Conservation (phyloP, 176 grass and related monocot species). For the Tillandsia leiboldiana region DNA sequence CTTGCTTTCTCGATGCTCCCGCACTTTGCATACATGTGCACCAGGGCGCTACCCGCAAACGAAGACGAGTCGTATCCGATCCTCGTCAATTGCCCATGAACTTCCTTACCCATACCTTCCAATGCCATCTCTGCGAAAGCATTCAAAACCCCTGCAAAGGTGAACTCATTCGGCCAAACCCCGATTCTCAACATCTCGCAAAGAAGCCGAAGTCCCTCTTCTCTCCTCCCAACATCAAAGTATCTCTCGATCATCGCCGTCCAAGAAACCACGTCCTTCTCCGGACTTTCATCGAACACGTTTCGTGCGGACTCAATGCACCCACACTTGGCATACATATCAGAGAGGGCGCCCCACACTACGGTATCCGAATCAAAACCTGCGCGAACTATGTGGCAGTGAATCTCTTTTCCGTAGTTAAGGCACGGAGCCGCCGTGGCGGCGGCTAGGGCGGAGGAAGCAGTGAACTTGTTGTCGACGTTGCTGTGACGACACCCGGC, state of each 20-base stretch:
- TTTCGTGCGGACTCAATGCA: slow-evolving; percentile 48
- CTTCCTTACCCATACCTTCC: slow-evolving; percentile 51
- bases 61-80: slow-evolving; percentile 32
- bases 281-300: slow-evolving; percentile 45
- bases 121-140: slow-evolving; percentile 43
- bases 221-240: slow-evolving; percentile 36
- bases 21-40: slow-evolving; percentile 85
- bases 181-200: slow-evolving; percentile 37
- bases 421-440: slow-evolving; percentile 30
- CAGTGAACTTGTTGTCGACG: slow-evolving; percentile 71
- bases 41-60: slow-evolving; percentile 47
- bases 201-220: slow-evolving; percentile 56
- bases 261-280: slow-evolving; percentile 68
- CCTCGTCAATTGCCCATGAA: slow-evolving; percentile 62
- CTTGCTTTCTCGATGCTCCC: slow-evolving; percentile 54
- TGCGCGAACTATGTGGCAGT: slow-evolving; percentile 53
- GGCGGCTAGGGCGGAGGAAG: slow-evolving; percentile 70
- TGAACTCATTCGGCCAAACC: slow-evolving; percentile 59
- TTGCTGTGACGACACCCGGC: neutral
- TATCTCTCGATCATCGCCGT: slow-evolving; percentile 82
- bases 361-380: slow-evolving; percentile 54
- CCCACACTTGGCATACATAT: slow-evolving; percentile 89
- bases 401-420: slow-evolving; percentile 61
- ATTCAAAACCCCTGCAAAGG: slow-evolving; percentile 53
- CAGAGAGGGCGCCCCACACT: slow-evolving; percentile 63